Conservation (phyloP, 163 green algal species). For the Scenedesmus sp. region DNA sequence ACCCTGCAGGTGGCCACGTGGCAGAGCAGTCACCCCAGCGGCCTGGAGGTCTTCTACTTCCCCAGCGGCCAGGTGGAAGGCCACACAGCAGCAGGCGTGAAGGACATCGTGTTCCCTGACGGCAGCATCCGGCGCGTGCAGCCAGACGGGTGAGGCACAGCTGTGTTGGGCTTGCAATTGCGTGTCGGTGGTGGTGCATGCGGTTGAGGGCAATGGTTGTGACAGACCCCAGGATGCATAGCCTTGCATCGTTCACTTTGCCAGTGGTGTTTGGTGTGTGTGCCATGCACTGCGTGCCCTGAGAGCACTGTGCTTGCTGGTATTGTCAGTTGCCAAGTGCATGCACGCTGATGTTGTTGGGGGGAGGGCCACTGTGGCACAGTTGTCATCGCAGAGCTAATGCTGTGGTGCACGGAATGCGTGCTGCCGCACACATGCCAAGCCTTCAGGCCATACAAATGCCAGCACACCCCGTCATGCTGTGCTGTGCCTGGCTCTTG, state of each 20-base stretch:
- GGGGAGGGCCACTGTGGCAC: too few species aligned
- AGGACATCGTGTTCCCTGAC: slow-evolving; percentile 85
- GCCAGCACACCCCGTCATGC: too few species aligned
- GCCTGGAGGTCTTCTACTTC: slow-evolving; percentile 93
- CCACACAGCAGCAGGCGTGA: slow-evolving; percentile 79
- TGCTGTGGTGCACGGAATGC: too few species aligned
- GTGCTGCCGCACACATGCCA: too few species aligned
- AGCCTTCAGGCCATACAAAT: too few species aligned
- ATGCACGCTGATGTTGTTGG: too few species aligned
- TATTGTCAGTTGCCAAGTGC: background rate
- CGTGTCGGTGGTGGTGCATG: background rate
- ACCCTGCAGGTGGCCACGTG: slow-evolving; percentile 65
- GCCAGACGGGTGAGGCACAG: slow-evolving; percentile 58
- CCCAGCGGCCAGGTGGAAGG: slow-evolving; percentile 86
- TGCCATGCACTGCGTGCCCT: background rate
- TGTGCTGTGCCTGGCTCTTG: too few species aligned
- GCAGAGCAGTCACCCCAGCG: slow-evolving; percentile 76
- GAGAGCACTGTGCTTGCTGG: background rate
- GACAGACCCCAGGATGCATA: too few species aligned
- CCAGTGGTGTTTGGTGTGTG: background rate
- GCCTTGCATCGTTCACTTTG: background rate
- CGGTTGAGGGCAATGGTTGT: too few species aligned
- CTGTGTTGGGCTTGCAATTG: background rate
- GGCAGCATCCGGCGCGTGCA: slow-evolving; percentile 62
- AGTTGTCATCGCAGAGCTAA: too few species aligned